Percentiles rank a stretch among this genome's conserved stretches.
phyloP scores from a whole-genome alignment of 352 stramenopile species.

The Phytophthora hybrid region DNA sequence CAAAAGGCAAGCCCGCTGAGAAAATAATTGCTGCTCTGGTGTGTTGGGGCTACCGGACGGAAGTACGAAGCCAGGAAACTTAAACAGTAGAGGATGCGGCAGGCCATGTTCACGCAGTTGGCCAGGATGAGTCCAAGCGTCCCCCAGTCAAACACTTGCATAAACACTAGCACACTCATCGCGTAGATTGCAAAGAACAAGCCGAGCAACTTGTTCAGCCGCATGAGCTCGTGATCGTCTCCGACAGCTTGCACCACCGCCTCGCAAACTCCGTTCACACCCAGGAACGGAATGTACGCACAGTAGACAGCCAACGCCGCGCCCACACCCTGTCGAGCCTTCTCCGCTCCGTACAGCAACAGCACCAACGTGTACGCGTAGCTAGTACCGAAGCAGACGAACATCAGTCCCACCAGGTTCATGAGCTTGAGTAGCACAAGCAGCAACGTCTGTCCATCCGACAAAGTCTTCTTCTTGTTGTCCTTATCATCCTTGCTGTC shows the following conservation, averaged over 20 bases:
- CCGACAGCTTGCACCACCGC: conserved; percentile 95
- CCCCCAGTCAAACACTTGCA: conserved; percentile 62
- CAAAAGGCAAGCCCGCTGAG: conserved; percentile 52
- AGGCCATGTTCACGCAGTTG: conserved; percentile 91
- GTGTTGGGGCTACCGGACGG: conserved; percentile 1
- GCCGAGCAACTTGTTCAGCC: conserved; percentile 82
- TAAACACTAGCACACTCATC: conserved; percentile 67
- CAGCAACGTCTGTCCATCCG: conserved; percentile 60
- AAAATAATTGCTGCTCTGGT: conserved; percentile 9
- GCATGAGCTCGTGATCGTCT: conserved; percentile 72
- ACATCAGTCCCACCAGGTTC: conserved; percentile 84
- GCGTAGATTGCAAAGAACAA: conserved; percentile 84
- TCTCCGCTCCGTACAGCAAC: conserved; percentile 83
- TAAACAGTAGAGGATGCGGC: conserved; percentile 86
- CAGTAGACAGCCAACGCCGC: conserved; percentile 86
- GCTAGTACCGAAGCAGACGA: conserved; percentile 85
- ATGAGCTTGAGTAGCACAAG: conserved; percentile 86
- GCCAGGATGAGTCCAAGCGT: conserved; percentile 83
- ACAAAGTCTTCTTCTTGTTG: conserved; percentile 39
- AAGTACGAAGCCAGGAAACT: conserved; percentile 76
- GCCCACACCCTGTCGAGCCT: conserved; percentile 62
- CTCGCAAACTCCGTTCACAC: conserved; percentile 96
- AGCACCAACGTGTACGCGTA: conserved; percentile 85
- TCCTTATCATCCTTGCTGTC: conserved; percentile 16
- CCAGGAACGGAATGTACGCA: conserved; percentile 95